phyloP scores from a whole-genome alignment of 345 rosid species.

The Salix viminalis region DNA sequence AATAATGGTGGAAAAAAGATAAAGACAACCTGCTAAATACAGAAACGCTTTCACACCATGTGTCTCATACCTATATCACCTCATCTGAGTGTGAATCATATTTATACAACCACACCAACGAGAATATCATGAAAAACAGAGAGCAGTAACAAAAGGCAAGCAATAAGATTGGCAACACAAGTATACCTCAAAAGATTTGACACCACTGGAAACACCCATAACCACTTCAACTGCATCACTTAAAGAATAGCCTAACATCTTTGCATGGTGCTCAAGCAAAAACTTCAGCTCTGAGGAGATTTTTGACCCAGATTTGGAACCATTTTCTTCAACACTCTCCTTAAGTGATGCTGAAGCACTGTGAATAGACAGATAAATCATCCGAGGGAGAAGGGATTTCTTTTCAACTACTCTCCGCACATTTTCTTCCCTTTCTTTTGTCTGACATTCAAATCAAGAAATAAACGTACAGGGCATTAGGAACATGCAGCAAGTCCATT shows the following conservation, averaged over 20 bases:
- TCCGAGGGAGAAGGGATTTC: conserved; percentile 79
- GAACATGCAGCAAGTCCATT: not conserved
- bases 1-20: too few relatives aligned
- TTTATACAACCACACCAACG: not conserved
- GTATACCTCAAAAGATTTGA: conserved; percentile 55
- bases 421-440: conserved; percentile 61
- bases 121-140: not conserved
- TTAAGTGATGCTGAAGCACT: conserved; percentile 52
- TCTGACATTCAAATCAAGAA: conserved; percentile 31
- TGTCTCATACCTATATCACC: too few relatives aligned
- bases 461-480: not conserved
- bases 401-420: conserved; percentile 46
- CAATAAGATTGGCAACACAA: not conserved
- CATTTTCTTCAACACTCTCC: conserved; percentile 56
- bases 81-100: too few relatives aligned
- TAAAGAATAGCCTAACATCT: conserved; percentile 68
- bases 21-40: too few relatives aligned
- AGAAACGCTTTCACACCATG: too few relatives aligned
- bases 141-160: not conserved
- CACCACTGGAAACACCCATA: conserved; percentile 55
- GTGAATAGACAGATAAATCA: conserved; percentile 79
- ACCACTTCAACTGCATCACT: conserved; percentile 53
- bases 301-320: conserved; percentile 48
- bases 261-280: conserved; percentile 70
- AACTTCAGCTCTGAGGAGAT: conserved; percentile 52